phyloP scores from a whole-genome alignment of 116 monocot species.

The Iris pallida region DNA sequence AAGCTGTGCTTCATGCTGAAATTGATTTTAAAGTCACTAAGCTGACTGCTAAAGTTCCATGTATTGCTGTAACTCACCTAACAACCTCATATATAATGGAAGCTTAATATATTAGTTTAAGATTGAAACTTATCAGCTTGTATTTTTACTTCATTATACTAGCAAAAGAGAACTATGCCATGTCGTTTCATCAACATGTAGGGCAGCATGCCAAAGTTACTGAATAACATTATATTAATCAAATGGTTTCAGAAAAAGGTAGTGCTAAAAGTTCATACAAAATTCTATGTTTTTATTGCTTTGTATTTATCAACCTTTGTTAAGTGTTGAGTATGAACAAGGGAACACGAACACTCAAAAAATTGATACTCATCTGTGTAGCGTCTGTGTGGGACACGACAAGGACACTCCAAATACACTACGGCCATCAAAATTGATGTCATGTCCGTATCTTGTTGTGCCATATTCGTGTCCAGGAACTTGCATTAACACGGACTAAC shows the following conservation, averaged over 20 bases:
- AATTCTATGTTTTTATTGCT: neutral
- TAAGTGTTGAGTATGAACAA: neutral
- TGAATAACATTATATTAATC: neutral
- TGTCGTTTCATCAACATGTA: neutral
- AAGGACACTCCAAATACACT: neutral
- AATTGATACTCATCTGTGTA: neutral
- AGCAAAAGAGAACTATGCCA: neutral
- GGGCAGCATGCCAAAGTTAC: neutral
- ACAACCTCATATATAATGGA: neutral
- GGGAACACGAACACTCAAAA: neutral
- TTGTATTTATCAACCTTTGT: neutral
- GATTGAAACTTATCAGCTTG: neutral
- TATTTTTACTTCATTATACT: neutral
- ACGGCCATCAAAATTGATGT: neutral
- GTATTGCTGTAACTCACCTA: neutral
- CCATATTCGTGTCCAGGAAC: too few species aligned
- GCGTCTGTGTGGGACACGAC: neutral
- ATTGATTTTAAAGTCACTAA: slow-evolving; percentile 5
- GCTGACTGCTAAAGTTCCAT: neutral
- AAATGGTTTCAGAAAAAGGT: neutral
- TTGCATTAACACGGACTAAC: neutral
- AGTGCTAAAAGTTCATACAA: neutral
- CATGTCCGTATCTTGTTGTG: too few species aligned
- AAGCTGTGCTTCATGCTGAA: slow-evolving; percentile 85
- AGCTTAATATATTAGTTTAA: neutral